A percentile compares a stretch with the other conserved stretches of the same genome.
These are phyloP conservation scores for Aspergillus japonicus DNA, from an alignment of 2,329 filamentous ascomycete species.

Conservation along the genomic window DNA sequence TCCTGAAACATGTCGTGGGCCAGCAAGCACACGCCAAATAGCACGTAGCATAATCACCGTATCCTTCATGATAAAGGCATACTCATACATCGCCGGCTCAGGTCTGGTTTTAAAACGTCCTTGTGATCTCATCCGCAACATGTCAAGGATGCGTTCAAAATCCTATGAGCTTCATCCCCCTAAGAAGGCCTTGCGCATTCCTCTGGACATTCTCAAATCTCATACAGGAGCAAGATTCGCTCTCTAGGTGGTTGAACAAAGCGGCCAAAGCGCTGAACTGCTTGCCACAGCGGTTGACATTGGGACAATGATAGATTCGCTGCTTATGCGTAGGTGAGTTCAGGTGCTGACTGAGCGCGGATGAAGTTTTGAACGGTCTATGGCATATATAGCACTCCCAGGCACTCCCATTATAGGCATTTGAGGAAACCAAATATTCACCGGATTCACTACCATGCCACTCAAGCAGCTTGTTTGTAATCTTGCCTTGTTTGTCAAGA, in stretches of 20 bases:
- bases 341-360: conserved; percentile 53
- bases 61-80: too few species aligned
- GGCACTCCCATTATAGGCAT: conserved; percentile 46
- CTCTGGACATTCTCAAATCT: conserved; percentile 43
- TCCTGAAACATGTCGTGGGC: too few species aligned
- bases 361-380: conserved; percentile 38
- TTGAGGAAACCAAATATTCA: conserved; percentile 39
- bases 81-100: too few species aligned
- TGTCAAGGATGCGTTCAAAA: conserved; percentile 5
- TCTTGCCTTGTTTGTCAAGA: conserved; percentile 49
- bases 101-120: too few species aligned
- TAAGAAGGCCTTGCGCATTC: conserved; percentile 16
- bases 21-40: too few species aligned
- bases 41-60: too few species aligned
- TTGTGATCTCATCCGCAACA: too few species aligned
- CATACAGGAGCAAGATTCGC: conserved; percentile 43
- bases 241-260: conserved; percentile 49
- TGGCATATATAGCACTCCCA: conserved; percentile 59
- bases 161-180: conserved; percentile 15
- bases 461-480: conserved; percentile 55
- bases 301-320: conserved; percentile 48
- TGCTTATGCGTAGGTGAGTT: conserved; percentile 54
- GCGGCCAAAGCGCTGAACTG: conserved; percentile 42
- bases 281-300: conserved; percentile 32
- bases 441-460: conserved; percentile 38